These are phyloP conservation scores for Umbilicus rupestris DNA, from an alignment of 164 flowering plant genomes.

Conservation along the genomic window DNA sequence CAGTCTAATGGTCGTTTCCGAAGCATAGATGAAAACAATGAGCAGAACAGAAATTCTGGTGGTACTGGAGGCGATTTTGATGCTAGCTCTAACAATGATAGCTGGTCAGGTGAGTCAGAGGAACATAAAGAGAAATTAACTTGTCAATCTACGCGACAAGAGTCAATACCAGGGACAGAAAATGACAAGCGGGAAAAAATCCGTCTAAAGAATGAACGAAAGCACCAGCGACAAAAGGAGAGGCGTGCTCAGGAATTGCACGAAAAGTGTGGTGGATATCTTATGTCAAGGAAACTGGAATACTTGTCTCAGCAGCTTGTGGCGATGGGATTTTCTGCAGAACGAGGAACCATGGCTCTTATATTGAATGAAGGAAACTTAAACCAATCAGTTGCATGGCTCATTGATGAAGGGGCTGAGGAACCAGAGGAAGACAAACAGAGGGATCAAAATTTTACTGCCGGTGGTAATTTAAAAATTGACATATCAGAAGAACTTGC, in stretches of 20 bases:
- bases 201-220: slow-evolving; percentile 89
- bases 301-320: slow-evolving; percentile 82
- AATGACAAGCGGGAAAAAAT: slow-evolving; percentile 88
- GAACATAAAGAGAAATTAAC: slow-evolving; percentile 71
- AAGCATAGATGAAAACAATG: slow-evolving; percentile 56
- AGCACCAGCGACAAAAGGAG: slow-evolving; percentile 95
- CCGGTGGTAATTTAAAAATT: slow-evolving; percentile 58
- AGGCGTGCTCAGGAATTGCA: slow-evolving; percentile 86
- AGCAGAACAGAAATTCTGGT: slow-evolving; percentile 44
- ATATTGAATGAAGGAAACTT: slow-evolving; percentile 78
- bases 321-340: slow-evolving; percentile 79
- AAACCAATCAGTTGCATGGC: slow-evolving; percentile 81
- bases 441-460: slow-evolving; percentile 23
- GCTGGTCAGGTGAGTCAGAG: slow-evolving; percentile 93
- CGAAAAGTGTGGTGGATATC: slow-evolving; percentile 71
- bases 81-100: slow-evolving; percentile 73
- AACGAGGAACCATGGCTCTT: slow-evolving; percentile 88
- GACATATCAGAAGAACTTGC: slow-evolving; percentile 84
- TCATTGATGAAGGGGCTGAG: slow-evolving; percentile 76
- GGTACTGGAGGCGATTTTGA: slow-evolving; percentile 68
- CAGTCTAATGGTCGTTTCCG: not conserved
- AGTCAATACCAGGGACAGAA: slow-evolving; percentile 27
- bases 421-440: slow-evolving; percentile 25
- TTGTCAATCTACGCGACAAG: slow-evolving; percentile 14
- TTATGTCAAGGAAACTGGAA: slow-evolving; percentile 89